phyloP scores from a whole-genome alignment of 495 filamentous ascomycete genomes.

The Acidiella bohemica region DNA sequence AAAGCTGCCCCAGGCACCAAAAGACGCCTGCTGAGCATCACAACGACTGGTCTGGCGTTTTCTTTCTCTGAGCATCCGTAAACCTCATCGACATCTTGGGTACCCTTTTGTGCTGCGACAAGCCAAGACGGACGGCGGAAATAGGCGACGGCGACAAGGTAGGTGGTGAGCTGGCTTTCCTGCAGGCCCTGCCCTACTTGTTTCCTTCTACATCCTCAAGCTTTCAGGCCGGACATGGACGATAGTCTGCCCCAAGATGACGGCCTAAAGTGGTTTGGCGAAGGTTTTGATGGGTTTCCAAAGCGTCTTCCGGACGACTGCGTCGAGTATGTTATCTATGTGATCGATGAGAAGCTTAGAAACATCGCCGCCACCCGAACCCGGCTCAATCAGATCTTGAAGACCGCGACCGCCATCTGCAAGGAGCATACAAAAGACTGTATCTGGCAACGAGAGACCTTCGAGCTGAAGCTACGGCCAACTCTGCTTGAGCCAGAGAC shows the following conservation, averaged over 20 bases:
- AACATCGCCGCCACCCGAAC: constrained; percentile 40
- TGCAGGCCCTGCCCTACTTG: background rate
- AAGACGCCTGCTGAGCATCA: too few species aligned
- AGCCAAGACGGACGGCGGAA: too few species aligned
- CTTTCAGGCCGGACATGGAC: constrained; percentile 2
- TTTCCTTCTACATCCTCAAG: background rate
- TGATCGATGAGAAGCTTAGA: constrained; percentile 42
- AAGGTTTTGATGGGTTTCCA: constrained; percentile 50
- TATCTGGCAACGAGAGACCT: constrained; percentile 86
- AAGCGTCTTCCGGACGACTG: constrained; percentile 73
- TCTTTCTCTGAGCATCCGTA: too few species aligned
- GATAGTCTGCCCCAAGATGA: constrained; percentile 25
- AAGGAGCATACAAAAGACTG: constrained; percentile 60
- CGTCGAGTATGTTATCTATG: constrained; percentile 71
- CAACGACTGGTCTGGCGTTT: too few species aligned
- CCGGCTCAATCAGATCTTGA: constrained; percentile 57
- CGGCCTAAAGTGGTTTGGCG: constrained; percentile 36
- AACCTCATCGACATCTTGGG: too few species aligned
- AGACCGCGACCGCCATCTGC: constrained; percentile 46
- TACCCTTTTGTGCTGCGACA: too few species aligned
- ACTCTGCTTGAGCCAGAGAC: background rate
- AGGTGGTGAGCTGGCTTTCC: background rate
- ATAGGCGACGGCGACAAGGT: too few species aligned
- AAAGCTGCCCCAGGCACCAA: too few species aligned
- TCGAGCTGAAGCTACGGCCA: constrained; percentile 41